These are phyloP conservation scores for Alectoria sarmentosa DNA, from an alignment of 495 filamentous ascomycete species.

Conservation along the genomic window DNA sequence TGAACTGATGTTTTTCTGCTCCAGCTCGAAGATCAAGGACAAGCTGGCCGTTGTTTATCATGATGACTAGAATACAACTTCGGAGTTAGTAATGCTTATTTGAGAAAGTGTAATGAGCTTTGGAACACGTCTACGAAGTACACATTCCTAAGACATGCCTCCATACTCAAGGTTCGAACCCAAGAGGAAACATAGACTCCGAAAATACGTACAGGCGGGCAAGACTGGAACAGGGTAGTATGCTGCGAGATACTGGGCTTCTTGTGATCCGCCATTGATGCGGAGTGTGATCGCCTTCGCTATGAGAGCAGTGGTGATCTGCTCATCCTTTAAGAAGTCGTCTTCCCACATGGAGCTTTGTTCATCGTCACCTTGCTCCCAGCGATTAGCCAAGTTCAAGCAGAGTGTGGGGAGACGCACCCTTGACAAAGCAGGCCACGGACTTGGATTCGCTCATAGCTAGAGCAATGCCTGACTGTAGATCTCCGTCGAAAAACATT, in stretches of 20 bases:
- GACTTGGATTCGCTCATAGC: constrained; percentile 61
- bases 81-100: too few species aligned
- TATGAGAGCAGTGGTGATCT: constrained; percentile 44
- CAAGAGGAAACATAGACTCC: too few species aligned
- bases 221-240: constrained; percentile 68
- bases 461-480: constrained; percentile 69
- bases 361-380: constrained; percentile 50
- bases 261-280: constrained; percentile 61
- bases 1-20: constrained; percentile 26
- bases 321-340: constrained; percentile 50
- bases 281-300: constrained; percentile 58
- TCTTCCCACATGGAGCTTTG: constrained; percentile 70
- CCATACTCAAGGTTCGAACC: too few species aligned
- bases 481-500: constrained; percentile 74
- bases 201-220: too few species aligned
- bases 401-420: constrained; percentile 37
- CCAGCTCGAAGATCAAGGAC: constrained; percentile 29
- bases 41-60: constrained; percentile 48
- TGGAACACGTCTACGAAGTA: too few species aligned
- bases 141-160: too few species aligned
- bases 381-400: not conserved
- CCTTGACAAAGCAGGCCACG: constrained; percentile 64
- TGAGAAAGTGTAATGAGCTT: too few species aligned
- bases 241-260: constrained; percentile 71
- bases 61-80: too few species aligned